Evolutionary conservation across 352 stramenopile genomes (phyloP), one percentile per base, ranked within the genome.

Genomic region (Phytophthora cactorum): DNA sequence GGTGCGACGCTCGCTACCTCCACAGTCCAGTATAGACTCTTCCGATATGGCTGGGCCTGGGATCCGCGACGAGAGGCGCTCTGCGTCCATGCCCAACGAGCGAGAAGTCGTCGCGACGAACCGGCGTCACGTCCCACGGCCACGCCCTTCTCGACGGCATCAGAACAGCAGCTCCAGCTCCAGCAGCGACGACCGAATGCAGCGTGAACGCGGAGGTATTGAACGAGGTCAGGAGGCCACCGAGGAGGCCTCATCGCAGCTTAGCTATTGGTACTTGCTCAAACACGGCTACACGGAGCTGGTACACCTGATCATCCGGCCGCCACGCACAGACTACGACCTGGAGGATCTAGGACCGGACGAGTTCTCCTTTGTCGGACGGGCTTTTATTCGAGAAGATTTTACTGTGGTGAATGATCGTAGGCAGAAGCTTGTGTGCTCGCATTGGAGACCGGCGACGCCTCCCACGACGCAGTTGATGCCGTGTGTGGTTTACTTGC

Each of bases 301-400:
- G 31, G 96, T 99, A 39, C 97, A 99, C 72, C 90, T 98, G 32
- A 99, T 99, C 69, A 99, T 99, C 60, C 92, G 97, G 3, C 97
- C 97, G 31, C 97, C 97, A 25, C 84, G 97, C 43, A 97, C 93
- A 4, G 56, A 89, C 54, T 99, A 99, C 72, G 82, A 91, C 1
- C 51, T 91, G 17, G 86, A 96, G 55, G 83, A 98, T 45, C 76
- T 99, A 10, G 97, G 96, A 32, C 97, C 97, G 4, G 59, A 75
- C 10, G 72, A 79, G 22, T 99, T 99, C 76, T 68, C 69, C 1
- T 99, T 99, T 71, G 92, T 81, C 34, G 91, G 90, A 25, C 76
- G 69, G 11, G 51, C 78, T 1, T 99, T 98, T 78, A 74, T 87
- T 49, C 82, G 97, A 31, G 86, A 86, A 39, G 97, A 99, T 75